phyloP scores from a whole-genome alignment of 164 flowering plant species.

The Aristolochia fimbriata region DNA sequence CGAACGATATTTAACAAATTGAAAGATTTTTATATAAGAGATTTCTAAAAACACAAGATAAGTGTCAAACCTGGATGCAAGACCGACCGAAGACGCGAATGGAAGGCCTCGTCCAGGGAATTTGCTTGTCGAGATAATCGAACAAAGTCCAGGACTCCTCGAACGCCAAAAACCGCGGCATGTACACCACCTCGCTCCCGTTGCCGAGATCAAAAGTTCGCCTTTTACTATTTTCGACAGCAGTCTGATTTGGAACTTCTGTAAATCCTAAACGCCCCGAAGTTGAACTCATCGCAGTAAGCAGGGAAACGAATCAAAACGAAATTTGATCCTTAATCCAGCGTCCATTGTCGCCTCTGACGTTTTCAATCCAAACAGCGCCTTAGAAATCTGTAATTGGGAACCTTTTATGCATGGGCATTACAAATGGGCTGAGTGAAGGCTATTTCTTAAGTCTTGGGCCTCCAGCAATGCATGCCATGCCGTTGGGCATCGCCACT shows the following conservation, averaged over 20 bases:
- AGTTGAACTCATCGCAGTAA: neutral
- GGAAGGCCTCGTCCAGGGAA: conserved; percentile 89
- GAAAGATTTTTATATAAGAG: too few relatives aligned
- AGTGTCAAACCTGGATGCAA: conserved; percentile 43
- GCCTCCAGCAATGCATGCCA: too few relatives aligned
- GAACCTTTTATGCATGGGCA: too few relatives aligned
- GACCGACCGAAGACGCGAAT: conserved; percentile 77
- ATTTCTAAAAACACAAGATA: neutral
- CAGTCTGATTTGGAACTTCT: conserved; percentile 5
- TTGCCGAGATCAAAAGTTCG: conserved; percentile 44
- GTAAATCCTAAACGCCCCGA: neutral
- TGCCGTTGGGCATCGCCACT: too few relatives aligned
- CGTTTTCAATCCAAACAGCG: too few relatives aligned
- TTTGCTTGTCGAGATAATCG: conserved; percentile 52
- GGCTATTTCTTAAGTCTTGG: too few relatives aligned
- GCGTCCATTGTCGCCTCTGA: too few relatives aligned
- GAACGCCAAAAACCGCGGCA: conserved; percentile 38
- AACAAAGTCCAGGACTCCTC: conserved; percentile 59
- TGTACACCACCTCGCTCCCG: conserved; percentile 63
- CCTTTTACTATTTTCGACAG: conserved; percentile 10
- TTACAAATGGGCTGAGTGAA: too few relatives aligned
- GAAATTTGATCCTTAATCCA: too few relatives aligned
- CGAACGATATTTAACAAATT: neutral
- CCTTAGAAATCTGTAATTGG: too few relatives aligned
- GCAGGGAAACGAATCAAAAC: neutral